Conservation (phyloP, 345 rosid species). For the Eucalyptus erythrocorys region DNA sequence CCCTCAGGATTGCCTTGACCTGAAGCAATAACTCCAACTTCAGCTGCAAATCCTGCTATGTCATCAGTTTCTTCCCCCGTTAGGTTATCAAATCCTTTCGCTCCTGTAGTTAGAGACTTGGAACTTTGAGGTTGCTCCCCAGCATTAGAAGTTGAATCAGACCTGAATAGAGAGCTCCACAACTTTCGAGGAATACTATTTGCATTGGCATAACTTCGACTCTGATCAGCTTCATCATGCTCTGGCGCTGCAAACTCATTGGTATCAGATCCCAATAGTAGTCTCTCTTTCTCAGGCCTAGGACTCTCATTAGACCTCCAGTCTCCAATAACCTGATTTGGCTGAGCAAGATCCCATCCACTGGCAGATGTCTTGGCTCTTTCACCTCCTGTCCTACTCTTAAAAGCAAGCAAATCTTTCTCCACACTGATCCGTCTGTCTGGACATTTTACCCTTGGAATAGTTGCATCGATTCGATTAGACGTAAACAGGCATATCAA, state of each 20-base stretch:
- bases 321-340: background rate
- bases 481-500: constrained; percentile 32
- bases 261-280: background rate
- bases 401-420: background rate
- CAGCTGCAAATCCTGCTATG: background rate
- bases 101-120: background rate
- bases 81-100: background rate
- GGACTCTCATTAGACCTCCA: background rate
- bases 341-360: background rate
- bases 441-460: background rate
- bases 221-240: background rate
- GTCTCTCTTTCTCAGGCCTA: background rate
- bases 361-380: background rate
- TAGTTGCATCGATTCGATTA: background rate
- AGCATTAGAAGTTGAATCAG: background rate
- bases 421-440: constrained; percentile 9
- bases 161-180: constrained; percentile 5
- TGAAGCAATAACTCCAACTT: background rate
- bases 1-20: background rate
- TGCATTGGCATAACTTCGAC: background rate
- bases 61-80: background rate
- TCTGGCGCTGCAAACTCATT: background rate
- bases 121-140: background rate
- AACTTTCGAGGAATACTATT: background rate
- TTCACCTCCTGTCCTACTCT: background rate